A percentile compares a stretch with the other conserved stretches of the same genome.
Conservation (phyloP, 805 yeast species). For the Hanseniaspora nectarophila region DNA sequence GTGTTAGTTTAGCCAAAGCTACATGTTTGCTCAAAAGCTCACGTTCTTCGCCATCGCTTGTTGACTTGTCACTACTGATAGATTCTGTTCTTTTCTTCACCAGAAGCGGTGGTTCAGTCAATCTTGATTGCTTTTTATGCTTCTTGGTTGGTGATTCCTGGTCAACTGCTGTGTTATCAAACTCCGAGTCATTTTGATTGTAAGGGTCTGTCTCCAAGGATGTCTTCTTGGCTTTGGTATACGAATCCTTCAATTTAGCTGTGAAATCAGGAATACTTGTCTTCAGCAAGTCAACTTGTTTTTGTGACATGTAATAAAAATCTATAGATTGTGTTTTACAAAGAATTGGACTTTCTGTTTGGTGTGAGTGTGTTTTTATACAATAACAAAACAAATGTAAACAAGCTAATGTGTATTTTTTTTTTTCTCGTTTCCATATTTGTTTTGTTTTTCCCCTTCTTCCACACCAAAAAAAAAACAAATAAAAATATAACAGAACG, state of each 20-base stretch:
- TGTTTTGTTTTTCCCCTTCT: too few relatives aligned
- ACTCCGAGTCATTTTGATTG: neutral
- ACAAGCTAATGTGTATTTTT: too few relatives aligned
- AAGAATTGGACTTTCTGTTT: too few relatives aligned
- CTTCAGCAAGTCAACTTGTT: neutral
- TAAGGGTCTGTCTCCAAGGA: neutral
- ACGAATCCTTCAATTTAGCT: neutral
- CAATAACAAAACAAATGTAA: too few relatives aligned
- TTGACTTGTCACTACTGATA: constrained; percentile 9
- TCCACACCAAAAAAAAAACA: too few relatives aligned
- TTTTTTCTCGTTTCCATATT: too few relatives aligned
- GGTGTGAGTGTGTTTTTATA: too few relatives aligned
- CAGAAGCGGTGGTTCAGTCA: neutral
- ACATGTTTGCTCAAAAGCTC: neutral
- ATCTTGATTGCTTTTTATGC: neutral
- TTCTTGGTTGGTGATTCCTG: constrained; percentile 13
- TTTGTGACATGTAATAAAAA: neutral
- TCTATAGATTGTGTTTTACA: neutral
- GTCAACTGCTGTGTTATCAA: neutral
- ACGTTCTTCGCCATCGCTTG: constrained; percentile 12
- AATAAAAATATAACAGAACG: too few relatives aligned
- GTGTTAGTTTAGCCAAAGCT: neutral
- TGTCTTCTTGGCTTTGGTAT: neutral
- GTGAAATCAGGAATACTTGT: neutral
- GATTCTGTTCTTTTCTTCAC: constrained; percentile 1